Conservation (phyloP, 1,284 basidiomycete species). For the Takashimella tepidaria region DNA sequence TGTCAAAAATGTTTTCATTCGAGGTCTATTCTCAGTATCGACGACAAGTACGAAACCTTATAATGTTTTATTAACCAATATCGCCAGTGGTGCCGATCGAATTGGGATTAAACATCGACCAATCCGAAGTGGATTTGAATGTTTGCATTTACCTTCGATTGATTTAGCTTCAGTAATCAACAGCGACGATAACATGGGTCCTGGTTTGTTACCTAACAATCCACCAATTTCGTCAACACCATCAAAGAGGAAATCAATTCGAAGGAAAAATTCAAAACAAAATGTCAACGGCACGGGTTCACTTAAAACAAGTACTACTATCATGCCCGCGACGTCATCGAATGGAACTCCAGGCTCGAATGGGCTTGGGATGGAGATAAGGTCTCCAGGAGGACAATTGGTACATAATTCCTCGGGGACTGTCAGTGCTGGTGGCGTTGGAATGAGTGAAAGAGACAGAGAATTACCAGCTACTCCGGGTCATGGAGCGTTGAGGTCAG, state of each 20-base stretch:
- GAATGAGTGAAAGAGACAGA: not conserved
- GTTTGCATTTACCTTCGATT: constrained; percentile 89
- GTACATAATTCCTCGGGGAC: not conserved
- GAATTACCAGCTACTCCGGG: not conserved
- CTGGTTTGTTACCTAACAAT: not conserved
- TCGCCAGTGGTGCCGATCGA: constrained; percentile 58
- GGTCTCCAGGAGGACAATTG: not conserved
- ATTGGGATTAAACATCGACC: constrained; percentile 93
- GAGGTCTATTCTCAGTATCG: constrained; percentile 87
- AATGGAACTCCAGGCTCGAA: constrained; percentile 8
- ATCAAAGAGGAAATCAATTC: constrained; percentile 17
- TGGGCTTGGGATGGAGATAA: constrained; percentile 5
- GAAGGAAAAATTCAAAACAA: constrained; percentile 19
- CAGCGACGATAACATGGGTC: constrained; percentile 36
- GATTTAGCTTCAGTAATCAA: constrained; percentile 66
- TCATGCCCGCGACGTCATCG: too few species aligned
- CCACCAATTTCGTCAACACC: not conserved
- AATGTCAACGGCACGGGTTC: constrained; percentile 13
- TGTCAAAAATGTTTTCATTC: constrained; percentile 81
- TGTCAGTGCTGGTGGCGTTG: not conserved
- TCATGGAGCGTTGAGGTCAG: not conserved
- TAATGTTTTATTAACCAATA: not conserved
- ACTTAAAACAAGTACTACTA: too few species aligned
- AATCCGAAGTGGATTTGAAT: constrained; percentile 88
- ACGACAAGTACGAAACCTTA: constrained; percentile 85